A percentile compares a stretch with the other conserved stretches of the same genome.
phyloP scores from a whole-genome alignment of 2,329 filamentous ascomycete species.

The Phialophora expanda region DNA sequence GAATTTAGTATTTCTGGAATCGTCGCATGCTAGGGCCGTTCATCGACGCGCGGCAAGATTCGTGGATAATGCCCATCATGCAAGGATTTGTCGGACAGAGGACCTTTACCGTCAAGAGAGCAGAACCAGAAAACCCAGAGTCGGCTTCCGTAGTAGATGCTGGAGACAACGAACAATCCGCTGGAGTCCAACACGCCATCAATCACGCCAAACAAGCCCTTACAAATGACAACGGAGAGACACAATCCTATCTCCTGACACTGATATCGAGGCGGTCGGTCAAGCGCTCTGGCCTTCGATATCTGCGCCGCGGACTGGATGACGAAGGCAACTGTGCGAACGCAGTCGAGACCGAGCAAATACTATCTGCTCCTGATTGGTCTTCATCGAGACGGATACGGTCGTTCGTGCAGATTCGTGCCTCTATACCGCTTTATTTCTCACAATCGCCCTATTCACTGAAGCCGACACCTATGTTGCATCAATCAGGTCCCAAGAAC shows the following conservation, averaged over 20 bases:
- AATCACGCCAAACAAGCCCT: conserved; percentile 28
- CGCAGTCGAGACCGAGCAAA: conserved; percentile 91
- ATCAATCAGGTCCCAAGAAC: conserved; percentile 81
- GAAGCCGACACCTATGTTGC: conserved; percentile 81
- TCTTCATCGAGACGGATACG: conserved; percentile 66
- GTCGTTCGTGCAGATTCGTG: conserved; percentile 85
- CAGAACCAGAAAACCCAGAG: conserved; percentile 32
- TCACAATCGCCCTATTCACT: conserved; percentile 93
- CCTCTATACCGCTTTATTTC: conserved; percentile 93
- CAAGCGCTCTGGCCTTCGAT: conserved; percentile 84
- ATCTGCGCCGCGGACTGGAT: conserved; percentile 86
- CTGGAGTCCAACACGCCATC: conserved; percentile 27
- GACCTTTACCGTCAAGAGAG: conserved; percentile 71
- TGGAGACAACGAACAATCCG: conserved; percentile 51
- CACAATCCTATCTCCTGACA: conserved; percentile 73
- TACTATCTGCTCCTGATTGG: conserved; percentile 76
- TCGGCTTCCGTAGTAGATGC: conserved; percentile 39
- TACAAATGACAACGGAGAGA: conserved; percentile 41
- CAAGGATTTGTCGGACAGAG: conserved; percentile 93
- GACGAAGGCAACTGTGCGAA: conserved; percentile 90
- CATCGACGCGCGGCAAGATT: conserved; percentile 71
- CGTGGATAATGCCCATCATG: conserved; percentile 78
- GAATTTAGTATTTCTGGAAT: conserved; percentile 83
- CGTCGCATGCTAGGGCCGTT: conserved; percentile 74
- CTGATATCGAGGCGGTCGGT: conserved; percentile 87